Percentiles rank a stretch among this genome's conserved stretches.
Conservation (phyloP, 176 grass and related monocot species). For the Cymbopogon citratus region DNA sequence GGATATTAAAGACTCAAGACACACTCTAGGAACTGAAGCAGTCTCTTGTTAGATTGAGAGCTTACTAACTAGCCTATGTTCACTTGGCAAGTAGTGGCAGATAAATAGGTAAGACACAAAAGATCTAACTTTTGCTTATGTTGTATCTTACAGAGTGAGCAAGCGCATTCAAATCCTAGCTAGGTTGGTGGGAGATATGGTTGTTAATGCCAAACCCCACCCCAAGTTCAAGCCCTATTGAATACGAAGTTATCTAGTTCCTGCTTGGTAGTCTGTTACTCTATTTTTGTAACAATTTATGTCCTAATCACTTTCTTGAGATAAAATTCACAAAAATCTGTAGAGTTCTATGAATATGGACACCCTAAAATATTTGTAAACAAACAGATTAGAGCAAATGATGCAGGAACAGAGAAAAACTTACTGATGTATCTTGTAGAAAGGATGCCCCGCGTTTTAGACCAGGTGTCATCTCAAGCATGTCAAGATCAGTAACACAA, state of each 20-base stretch:
- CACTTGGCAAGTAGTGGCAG: neutral
- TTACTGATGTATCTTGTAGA: constrained; percentile 39
- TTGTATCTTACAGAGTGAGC: neutral
- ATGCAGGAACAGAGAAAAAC: constrained; percentile 1
- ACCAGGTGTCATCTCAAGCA: constrained; percentile 68
- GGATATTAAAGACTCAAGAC: neutral
- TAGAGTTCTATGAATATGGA: neutral
- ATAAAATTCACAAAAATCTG: neutral
- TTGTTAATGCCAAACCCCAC: neutral
- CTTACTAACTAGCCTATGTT: neutral
- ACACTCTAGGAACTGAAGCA: neutral
- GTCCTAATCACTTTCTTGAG: neutral
- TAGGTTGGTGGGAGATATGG: neutral
- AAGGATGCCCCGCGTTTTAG: constrained; percentile 30
- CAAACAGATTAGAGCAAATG: neutral
- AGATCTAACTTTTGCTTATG: neutral
- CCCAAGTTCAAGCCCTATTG: neutral
- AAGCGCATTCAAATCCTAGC: neutral
- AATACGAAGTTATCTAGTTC: neutral
- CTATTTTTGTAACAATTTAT: neutral
- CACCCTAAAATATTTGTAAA: neutral
- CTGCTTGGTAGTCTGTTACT: neutral
- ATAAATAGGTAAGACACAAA: neutral
- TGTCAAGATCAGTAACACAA: constrained; percentile 67
- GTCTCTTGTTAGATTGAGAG: neutral